Conservation (phyloP, 1,284 basidiomycete genomes). For the Cryptococcus neoformans region DNA sequence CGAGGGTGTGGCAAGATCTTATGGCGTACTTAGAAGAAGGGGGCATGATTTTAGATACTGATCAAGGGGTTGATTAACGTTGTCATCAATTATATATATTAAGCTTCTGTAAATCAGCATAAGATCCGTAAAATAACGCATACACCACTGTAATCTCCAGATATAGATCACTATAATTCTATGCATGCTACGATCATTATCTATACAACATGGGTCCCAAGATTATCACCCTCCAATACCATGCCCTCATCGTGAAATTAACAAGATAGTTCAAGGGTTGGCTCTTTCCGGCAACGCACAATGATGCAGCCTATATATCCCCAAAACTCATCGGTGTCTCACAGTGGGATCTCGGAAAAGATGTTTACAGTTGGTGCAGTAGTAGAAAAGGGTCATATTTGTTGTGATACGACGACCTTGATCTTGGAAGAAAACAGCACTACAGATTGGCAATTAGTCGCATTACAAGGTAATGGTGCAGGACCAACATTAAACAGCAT, state of each 20-base stretch:
- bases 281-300: too few relatives aligned
- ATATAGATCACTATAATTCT: not conserved
- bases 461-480: too few relatives aligned
- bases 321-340: conserved; percentile 13
- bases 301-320: too few relatives aligned
- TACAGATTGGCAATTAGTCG: conserved; percentile 40
- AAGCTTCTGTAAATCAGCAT: not conserved
- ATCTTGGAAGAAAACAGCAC: conserved; percentile 88
- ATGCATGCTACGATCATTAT: not conserved
- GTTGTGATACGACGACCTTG: conserved; percentile 89
- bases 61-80: conserved; percentile 3
- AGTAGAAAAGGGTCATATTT: conserved; percentile 78
- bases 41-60: conserved; percentile 28
- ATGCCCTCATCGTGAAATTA: too few relatives aligned
- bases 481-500: not conserved
- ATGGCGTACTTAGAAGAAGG: conserved; percentile 26
- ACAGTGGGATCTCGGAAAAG: conserved; percentile 66
- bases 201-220: not conserved
- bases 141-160: not conserved
- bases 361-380: conserved; percentile 80
- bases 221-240: too few relatives aligned
- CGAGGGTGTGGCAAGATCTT: conserved; percentile 38
- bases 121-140: not conserved
- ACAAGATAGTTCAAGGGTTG: too few relatives aligned
- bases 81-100: not conserved